phyloP scores from a whole-genome alignment of 805 yeast species.

The Hanseniaspora singularis region DNA sequence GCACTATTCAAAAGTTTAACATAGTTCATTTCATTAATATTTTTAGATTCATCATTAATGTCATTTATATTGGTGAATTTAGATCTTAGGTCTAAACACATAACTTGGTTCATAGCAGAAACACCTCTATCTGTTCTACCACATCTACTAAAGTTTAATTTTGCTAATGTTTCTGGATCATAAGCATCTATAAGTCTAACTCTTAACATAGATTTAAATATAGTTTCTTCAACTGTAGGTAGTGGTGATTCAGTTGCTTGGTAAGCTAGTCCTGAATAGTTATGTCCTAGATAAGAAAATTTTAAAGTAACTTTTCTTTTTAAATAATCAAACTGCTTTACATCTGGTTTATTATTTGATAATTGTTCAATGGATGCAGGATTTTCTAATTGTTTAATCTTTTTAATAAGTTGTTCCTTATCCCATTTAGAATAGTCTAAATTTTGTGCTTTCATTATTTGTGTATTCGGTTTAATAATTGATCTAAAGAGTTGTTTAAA shows the following conservation, averaged over 20 bases:
- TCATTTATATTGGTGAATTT: slow-evolving; percentile 44
- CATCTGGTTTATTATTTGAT: slow-evolving; percentile 21
- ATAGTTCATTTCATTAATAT: slow-evolving; percentile 63
- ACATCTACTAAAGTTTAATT: slow-evolving; percentile 61
- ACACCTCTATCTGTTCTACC: slow-evolving; percentile 96
- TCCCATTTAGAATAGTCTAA: slow-evolving; percentile 48
- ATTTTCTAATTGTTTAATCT: slow-evolving; percentile 45
- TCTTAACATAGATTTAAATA: slow-evolving; percentile 57
- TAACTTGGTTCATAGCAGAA: slow-evolving; percentile 91
- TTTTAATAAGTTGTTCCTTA: slow-evolving; percentile 48
- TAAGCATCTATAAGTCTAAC: slow-evolving; percentile 59
- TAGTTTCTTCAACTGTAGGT: slow-evolving; percentile 75
- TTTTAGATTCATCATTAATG: slow-evolving; percentile 45
- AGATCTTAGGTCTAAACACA: slow-evolving; percentile 67
- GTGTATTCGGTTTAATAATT: not conserved
- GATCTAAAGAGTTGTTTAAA: no score
- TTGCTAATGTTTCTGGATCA: slow-evolving; percentile 15
- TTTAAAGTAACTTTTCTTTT: slow-evolving; percentile 64
- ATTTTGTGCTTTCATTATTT: not conserved
- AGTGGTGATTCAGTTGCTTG: slow-evolving; percentile 66
- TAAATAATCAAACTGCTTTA: slow-evolving; percentile 51
- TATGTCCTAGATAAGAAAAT: slow-evolving; percentile 90
- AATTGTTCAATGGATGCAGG: slow-evolving; percentile 1
- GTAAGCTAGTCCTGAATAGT: slow-evolving; percentile 77
- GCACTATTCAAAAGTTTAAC: slow-evolving; percentile 60